Base-by-base conservation (phyloP, 345 rosid species). In the Salix purpurea region DNA sequence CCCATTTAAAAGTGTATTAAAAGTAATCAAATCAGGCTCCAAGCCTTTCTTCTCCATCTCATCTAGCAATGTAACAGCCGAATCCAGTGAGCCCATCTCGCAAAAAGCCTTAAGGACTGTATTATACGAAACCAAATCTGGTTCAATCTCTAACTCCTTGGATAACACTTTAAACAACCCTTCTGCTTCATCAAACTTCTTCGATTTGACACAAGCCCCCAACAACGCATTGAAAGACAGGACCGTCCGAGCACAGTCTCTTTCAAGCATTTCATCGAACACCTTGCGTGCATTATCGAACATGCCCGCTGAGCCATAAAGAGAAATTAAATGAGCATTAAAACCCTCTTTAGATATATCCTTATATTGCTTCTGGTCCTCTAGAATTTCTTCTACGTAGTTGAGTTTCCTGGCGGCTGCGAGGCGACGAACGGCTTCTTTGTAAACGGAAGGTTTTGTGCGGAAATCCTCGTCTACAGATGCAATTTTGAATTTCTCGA, bases 241-340 rank as follows among this genome's bases (percentile, higher is more conserved):
- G 5, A 84, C 88, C 4, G 97, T 89, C 39, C 86, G 85, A 16
- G 74, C 78, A 62, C 95, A 88, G 21, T 83, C 86, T 54, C 87
- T 73, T 2, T 79, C 84, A 0, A 88, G 84, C 94, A 91, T 90
- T 89, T 90, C 93, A 67, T 89, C 93, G 85, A 93, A 90, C 91
- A 89, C 73, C 75, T 90, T 90, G 74, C 80, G 86, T 13, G 94
- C 96, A 62, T 90, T 69, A 64, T 89, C 89, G 58, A 79, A 83
- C 98, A 93, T 90, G 42, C 90, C 89, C 0, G 83, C 80, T 52
- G 66, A 67, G 2, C 93, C 93, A 14, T 88, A 90, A 1, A 90
- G 79, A 5, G 23, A 50, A 4, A 93, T 87, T 56, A 91, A 40
- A 69, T 94, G 87, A 10, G 87, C 87, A 11, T 83, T 78, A 70